A percentile compares a stretch with the other conserved stretches of the same genome.
These are phyloP conservation scores for Steccherinum ochraceum DNA, from an alignment of 768 basidiomycete species.

Conservation along the genomic window DNA sequence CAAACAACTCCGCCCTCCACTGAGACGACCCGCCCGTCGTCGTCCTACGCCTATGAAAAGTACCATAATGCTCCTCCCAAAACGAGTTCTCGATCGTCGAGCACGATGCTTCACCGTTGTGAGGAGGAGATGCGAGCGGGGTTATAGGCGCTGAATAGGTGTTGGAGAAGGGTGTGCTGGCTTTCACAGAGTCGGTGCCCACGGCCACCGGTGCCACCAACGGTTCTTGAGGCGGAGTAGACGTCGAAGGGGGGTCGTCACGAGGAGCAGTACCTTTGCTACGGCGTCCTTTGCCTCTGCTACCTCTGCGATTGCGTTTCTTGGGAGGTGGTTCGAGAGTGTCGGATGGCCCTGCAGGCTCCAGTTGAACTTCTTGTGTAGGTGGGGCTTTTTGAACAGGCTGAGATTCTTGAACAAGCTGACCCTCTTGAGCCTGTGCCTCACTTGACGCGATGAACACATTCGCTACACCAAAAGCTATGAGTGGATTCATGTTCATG, in stretches of 20 bases:
- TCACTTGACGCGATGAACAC: too few relatives aligned
- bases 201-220: neutral
- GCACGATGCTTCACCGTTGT: too few relatives aligned
- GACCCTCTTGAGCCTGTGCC: too few relatives aligned
- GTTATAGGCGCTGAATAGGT: neutral
- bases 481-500: too few relatives aligned
- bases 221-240: neutral
- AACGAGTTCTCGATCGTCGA: neutral
- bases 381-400: too few relatives aligned
- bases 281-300: neutral
- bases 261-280: too few relatives aligned
- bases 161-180: neutral
- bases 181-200: neutral
- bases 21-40: neutral
- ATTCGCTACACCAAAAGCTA: too few relatives aligned
- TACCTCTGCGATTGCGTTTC: too few relatives aligned
- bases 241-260: too few relatives aligned
- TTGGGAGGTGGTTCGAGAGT: too few relatives aligned
- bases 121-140: neutral
- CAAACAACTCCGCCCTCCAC: neutral
- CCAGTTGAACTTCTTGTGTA: too few relatives aligned
- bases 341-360: too few relatives aligned
- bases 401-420: neutral
- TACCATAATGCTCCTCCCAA: neutral
- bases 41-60: neutral